Percentiles rank a stretch among this genome's conserved stretches.
These are phyloP conservation scores for Globisporangium irregulare DNA, from an alignment of 352 stramenopile species.

Conservation along the genomic window DNA sequence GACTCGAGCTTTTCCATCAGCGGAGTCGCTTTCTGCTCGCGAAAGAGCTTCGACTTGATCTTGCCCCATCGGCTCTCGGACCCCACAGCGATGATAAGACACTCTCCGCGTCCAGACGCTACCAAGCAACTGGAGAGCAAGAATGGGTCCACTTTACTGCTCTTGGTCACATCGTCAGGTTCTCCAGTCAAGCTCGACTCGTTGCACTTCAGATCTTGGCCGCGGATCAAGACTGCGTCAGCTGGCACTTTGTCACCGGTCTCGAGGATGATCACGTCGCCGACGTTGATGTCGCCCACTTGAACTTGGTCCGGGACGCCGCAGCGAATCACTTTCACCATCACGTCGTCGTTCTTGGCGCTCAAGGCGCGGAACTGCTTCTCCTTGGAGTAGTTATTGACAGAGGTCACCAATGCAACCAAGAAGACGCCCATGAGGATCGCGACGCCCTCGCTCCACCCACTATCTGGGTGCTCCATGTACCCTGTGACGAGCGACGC, in stretches of 20 bases:
- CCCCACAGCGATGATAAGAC: constrained; percentile 83
- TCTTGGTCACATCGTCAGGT: constrained; percentile 92
- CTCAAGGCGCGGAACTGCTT: constrained; percentile 87
- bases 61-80: constrained; percentile 84
- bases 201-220: constrained; percentile 93
- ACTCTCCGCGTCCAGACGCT: constrained; percentile 66
- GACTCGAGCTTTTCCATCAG: constrained; percentile 92
- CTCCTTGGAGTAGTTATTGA: constrained; percentile 96
- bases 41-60: constrained; percentile 90
- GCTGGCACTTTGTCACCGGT: constrained; percentile 94
- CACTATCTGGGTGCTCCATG: constrained; percentile 70
- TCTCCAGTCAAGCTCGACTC: constrained; percentile 96
- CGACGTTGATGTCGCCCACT: constrained; percentile 74
- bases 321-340: constrained; percentile 75
- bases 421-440: constrained; percentile 94
- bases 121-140: constrained; percentile 86
- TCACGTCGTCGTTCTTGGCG: constrained; percentile 86
- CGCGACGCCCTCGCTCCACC: constrained; percentile 94
- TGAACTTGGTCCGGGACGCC: constrained; percentile 64
- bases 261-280: constrained; percentile 91
- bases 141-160: constrained; percentile 64
- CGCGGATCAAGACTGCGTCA: constrained; percentile 91
- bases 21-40: constrained; percentile 86
- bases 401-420: constrained; percentile 92
- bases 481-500: constrained; percentile 83